These are phyloP conservation scores for Fusarium praegraminearum DNA, from an alignment of 2,329 filamentous ascomycete species.

Conservation along the genomic window DNA sequence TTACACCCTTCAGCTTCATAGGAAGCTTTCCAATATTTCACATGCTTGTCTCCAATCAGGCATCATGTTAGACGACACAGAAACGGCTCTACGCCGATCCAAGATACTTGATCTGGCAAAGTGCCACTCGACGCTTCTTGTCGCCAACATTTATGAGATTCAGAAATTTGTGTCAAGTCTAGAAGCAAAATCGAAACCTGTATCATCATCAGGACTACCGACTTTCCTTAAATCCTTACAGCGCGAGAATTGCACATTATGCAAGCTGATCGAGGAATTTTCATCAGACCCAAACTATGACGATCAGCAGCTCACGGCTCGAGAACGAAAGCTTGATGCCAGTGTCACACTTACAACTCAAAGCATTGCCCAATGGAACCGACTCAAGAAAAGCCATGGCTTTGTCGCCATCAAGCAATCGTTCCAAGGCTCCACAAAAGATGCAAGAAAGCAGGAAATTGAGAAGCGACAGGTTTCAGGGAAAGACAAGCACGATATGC, in stretches of 20 bases:
- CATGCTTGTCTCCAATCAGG: not conserved
- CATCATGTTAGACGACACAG: slow-evolving; percentile 16
- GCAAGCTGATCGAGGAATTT: slow-evolving; percentile 19
- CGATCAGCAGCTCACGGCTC: slow-evolving; percentile 12
- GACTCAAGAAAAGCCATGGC: slow-evolving; percentile 50
- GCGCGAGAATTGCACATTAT: slow-evolving; percentile 26
- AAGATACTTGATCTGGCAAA: slow-evolving; percentile 36
- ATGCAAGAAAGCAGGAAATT: slow-evolving; percentile 44
- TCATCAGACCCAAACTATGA: slow-evolving; percentile 19
- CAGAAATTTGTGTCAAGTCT: slow-evolving; percentile 12
- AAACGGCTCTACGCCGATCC: slow-evolving; percentile 13
- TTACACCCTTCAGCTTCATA: not conserved
- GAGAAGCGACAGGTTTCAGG: slow-evolving; percentile 38
- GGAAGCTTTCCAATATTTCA: not conserved
- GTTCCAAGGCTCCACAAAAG: slow-evolving; percentile 51
- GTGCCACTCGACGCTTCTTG: slow-evolving; percentile 16
- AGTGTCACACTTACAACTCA: slow-evolving; percentile 43
- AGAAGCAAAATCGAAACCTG: slow-evolving; percentile 25
- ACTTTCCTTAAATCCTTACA: slow-evolving; percentile 30
- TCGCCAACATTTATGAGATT: slow-evolving; percentile 15
- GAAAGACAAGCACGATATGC: slow-evolving; percentile 48
- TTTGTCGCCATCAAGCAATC: slow-evolving; percentile 51
- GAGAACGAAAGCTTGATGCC: slow-evolving; percentile 43
- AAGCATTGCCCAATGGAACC: slow-evolving; percentile 47
- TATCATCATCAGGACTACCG: slow-evolving; percentile 29